Conservation (phyloP, 805 yeast genomes). For the Kregervanrija delftensis region DNA sequence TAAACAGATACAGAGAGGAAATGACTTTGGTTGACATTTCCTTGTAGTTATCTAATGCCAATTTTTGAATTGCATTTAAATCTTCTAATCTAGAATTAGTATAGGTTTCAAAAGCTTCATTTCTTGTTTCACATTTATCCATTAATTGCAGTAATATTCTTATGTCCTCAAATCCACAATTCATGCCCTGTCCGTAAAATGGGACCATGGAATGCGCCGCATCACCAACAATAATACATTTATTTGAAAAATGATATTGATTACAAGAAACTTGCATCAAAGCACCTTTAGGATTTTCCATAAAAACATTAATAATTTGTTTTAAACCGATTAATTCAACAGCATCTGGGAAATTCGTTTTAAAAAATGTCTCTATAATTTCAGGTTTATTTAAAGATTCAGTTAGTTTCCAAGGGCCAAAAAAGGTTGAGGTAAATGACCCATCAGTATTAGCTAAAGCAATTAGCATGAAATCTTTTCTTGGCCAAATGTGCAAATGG, state of each 20-base stretch:
- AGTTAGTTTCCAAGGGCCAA: constrained; percentile 69
- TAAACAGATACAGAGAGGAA: constrained; percentile 48
- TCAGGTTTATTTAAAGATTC: constrained; percentile 42
- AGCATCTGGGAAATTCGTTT: constrained; percentile 67
- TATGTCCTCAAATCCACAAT: constrained; percentile 92
- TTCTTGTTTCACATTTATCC: constrained; percentile 33
- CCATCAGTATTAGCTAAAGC: constrained; percentile 83
- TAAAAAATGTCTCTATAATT: constrained; percentile 44
- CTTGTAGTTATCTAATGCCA: constrained; percentile 73
- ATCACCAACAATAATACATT: constrained; percentile 73
- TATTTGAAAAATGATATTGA: constrained; percentile 62
- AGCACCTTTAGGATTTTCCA: constrained; percentile 66
- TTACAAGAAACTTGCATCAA: constrained; percentile 63
- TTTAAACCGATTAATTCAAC: constrained; percentile 56
- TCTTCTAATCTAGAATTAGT: constrained; percentile 54
- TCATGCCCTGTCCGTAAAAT: constrained; percentile 97
- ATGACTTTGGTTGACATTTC: constrained; percentile 85
- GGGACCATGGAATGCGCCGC: constrained; percentile 98
- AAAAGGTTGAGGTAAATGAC: constrained; percentile 83
- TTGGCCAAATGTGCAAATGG: constrained; percentile 91
- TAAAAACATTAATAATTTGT: constrained; percentile 36
- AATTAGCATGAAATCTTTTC: constrained; percentile 79
- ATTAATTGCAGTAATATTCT: constrained; percentile 51
- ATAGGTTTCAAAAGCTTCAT: constrained; percentile 47
- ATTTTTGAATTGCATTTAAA: constrained; percentile 63